phyloP scores from a whole-genome alignment of 495 filamentous ascomycete species.

The Saxispiralis lemnorum region DNA sequence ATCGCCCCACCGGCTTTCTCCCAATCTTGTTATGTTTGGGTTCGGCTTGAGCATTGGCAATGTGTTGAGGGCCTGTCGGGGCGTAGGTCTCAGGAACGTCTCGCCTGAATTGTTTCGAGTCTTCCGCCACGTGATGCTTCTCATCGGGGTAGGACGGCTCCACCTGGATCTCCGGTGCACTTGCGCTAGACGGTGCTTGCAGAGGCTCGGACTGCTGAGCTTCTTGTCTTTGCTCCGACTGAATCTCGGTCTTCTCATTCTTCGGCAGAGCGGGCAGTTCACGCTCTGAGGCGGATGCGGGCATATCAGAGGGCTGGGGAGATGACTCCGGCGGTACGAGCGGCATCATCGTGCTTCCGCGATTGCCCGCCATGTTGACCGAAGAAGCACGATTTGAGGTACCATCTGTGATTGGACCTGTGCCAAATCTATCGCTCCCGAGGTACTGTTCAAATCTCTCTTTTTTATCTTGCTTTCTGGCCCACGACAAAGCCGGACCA shows the following conservation, averaged over 20 bases:
- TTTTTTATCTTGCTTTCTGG: conserved; percentile 74
- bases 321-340: conserved; percentile 4
- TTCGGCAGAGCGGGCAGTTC: conserved; percentile 14
- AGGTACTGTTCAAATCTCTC: conserved; percentile 67
- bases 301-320: background rate
- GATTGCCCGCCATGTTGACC: conserved; percentile 3
- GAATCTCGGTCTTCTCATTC: background rate
- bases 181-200: background rate
- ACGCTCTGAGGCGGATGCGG: background rate
- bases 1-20: conserved; percentile 17
- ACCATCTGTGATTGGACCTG: too few relatives aligned
- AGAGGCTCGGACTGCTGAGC: background rate
- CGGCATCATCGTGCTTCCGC: conserved; percentile 3
- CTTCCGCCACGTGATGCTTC: background rate
- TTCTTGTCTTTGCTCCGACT: background rate
- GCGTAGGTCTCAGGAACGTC: too few relatives aligned
- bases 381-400: conserved; percentile 5
- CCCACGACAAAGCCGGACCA: conserved; percentile 90
- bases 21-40: conserved; percentile 1
- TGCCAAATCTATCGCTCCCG: too few relatives aligned
- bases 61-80: too few relatives aligned
- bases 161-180: conserved; percentile 2
- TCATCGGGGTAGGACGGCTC: background rate
- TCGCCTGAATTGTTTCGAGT: background rate
- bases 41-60: too few relatives aligned